These are phyloP conservation scores for Brettanomyces naardenensis DNA, from an alignment of 805 yeast species.

Conservation along the genomic window DNA sequence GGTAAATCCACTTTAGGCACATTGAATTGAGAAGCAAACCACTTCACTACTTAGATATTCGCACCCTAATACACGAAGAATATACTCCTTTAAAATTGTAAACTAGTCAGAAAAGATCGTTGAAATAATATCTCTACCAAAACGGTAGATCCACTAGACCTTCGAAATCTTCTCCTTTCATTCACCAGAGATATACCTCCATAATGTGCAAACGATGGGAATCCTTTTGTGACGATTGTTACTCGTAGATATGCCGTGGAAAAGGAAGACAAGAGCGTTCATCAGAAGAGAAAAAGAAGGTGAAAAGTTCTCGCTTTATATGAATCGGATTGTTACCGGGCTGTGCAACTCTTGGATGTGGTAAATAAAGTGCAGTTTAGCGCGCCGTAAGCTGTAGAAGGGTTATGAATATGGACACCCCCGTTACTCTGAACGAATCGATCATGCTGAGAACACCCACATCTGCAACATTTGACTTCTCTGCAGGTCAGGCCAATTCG, in stretches of 20 bases:
- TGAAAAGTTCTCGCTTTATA: too few relatives aligned
- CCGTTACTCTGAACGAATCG: too few relatives aligned
- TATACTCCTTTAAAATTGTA: not conserved
- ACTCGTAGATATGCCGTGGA: too few relatives aligned
- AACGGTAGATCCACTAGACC: not conserved
- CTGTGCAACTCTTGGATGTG: too few relatives aligned
- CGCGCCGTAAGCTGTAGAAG: too few relatives aligned
- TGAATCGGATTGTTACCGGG: too few relatives aligned
- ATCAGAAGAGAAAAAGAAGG: not conserved
- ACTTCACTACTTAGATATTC: not conserved
- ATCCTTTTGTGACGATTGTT: too few relatives aligned
- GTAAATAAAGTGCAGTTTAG: too few relatives aligned
- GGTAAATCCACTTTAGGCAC: constrained; percentile 15
- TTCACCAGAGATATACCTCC: not conserved
- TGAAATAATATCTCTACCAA: too few relatives aligned
- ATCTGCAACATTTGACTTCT: not conserved
- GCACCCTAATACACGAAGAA: not conserved
- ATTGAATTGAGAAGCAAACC: constrained; percentile 6
- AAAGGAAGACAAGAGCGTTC: not conserved
- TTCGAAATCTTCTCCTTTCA: not conserved
- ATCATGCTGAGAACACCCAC: constrained; percentile 1
- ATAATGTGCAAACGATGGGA: too few relatives aligned
- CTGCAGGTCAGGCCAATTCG: constrained; percentile 1
- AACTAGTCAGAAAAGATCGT: too few relatives aligned
- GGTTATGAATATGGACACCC: too few relatives aligned